Conservation (phyloP, 225 moss, liverwort and hornwort species). For the Neckera pumila region DNA sequence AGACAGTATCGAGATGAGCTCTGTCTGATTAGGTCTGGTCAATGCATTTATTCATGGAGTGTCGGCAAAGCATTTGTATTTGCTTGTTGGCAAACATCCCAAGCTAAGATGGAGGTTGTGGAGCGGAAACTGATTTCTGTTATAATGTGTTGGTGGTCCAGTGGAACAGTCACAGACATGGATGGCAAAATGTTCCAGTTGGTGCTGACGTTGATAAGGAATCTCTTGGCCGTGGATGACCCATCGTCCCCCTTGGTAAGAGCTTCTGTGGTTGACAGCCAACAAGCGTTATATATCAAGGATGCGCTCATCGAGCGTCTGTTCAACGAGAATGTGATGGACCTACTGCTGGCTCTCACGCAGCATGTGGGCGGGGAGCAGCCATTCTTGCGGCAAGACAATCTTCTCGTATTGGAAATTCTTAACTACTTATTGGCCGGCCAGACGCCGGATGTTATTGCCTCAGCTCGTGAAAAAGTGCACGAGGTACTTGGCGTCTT, state of each 20-base stretch:
- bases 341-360: conserved; percentile 72
- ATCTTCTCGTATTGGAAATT: conserved; percentile 69
- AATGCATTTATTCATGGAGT: no score
- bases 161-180: conserved; percentile 57
- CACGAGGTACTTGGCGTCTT: conserved; percentile 26
- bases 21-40: neutral
- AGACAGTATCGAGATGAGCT: neutral
- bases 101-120: neutral
- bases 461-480: conserved; percentile 25
- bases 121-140: neutral
- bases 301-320: conserved; percentile 71
- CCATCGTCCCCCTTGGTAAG: conserved; percentile 35
- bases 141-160: conserved; percentile 7
- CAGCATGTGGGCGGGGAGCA: conserved; percentile 69
- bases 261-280: conserved; percentile 29
- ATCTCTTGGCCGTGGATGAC: conserved; percentile 66
- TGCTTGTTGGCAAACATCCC: neutral
- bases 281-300: conserved; percentile 48
- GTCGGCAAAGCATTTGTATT: neutral
- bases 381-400: conserved; percentile 70
- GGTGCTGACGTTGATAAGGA: conserved; percentile 79
- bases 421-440: conserved; percentile 52
- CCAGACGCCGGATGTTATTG: conserved; percentile 58
- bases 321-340: conserved; percentile 76
- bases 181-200: conserved; percentile 94